Percentiles rank a stretch among this genome's conserved stretches.
Conservation (phyloP, 106 monocot species). For the Vanilla planifolia region DNA sequence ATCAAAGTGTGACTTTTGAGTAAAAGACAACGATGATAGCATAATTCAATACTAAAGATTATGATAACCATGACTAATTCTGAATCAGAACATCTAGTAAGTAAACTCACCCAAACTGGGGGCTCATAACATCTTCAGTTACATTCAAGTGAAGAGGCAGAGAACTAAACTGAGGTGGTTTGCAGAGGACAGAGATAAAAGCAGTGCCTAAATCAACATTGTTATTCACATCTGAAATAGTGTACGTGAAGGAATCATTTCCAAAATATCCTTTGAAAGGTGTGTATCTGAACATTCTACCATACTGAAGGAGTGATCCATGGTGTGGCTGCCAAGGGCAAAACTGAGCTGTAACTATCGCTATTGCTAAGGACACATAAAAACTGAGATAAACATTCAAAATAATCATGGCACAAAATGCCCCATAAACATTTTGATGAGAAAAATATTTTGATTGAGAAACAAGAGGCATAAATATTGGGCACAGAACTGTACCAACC, state of each 20-base stretch:
- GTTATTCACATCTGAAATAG: slow-evolving; percentile 52
- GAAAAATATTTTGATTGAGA: too few relatives aligned
- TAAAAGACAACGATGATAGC: too few relatives aligned
- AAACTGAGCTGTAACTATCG: not conserved
- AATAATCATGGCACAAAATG: too few relatives aligned
- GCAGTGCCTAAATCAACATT: slow-evolving; percentile 48
- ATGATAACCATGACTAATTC: not conserved
- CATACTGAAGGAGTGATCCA: slow-evolving; percentile 75
- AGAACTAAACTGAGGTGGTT: slow-evolving; percentile 87
- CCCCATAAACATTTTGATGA: too few relatives aligned
- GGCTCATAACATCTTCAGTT: slow-evolving; percentile 63
- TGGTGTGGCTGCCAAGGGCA: slow-evolving; percentile 60
- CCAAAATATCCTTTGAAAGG: slow-evolving; percentile 83
- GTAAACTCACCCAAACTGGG: slow-evolving; percentile 64
- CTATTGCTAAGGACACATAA: not conserved
- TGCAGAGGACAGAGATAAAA: slow-evolving; percentile 58
- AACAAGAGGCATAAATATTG: too few relatives aligned
- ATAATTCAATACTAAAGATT: too few relatives aligned
- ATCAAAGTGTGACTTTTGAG: too few relatives aligned
- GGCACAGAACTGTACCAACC: too few relatives aligned
- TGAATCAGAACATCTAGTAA: not conserved
- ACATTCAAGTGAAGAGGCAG: slow-evolving; percentile 52
- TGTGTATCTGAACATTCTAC: slow-evolving; percentile 65
- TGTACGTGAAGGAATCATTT: slow-evolving; percentile 78
- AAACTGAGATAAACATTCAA: too few relatives aligned